Base-by-base conservation (phyloP, 495 filamentous ascomycete species). In the Penicillium riverlandense region DNA sequence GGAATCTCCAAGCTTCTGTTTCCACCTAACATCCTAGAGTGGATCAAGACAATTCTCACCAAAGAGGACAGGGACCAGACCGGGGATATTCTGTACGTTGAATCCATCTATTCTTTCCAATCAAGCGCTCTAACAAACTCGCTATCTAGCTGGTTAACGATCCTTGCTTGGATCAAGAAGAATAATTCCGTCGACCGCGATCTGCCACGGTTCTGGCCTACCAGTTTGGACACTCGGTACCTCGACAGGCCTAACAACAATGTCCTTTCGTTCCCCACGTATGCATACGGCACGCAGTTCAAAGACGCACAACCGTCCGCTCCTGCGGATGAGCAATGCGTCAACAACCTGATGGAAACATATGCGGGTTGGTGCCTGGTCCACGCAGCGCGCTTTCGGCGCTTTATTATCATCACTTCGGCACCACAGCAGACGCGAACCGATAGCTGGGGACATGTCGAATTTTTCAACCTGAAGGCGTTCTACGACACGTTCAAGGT, bases 361-460 rank as follows among this genome's bases (percentile, higher is more conserved):
- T 72, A 74, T 40, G 67, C 71, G 4, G 68, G 69, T 5, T 75
- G 67, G 69, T 48, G 57, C 1, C 39, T 69, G 1, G 35, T 64
- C 8, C 55, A 70, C 32, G 40, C 53, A 6, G 48, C 65, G n/a
- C 50, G 55, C 3, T 69, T 68, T 42, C 57, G 68, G 1, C 53
- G 50, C 8, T 65, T 66, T 28, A 10, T 52, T 28, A 52, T 65
- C 9, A 27, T 65, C 22, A 57, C 63, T 0, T 36, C 39, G 53
- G 11, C 30, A 32, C 9, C 9, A 34, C 14, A 48, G 6, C 22
- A 34, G 11, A 8, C n/a, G 6, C 48, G 60, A n/a, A 70, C 66
- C 66, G 31, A 36, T 4, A 34, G 27, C 8, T 70, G 65, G 66
- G 54, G 63, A 9, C 69, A 71, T 37, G 43, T 71, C 2, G 22